phyloP scores from a whole-genome alignment of 2,329 filamentous ascomycete genomes.

The Clarireedia paspali region DNA sequence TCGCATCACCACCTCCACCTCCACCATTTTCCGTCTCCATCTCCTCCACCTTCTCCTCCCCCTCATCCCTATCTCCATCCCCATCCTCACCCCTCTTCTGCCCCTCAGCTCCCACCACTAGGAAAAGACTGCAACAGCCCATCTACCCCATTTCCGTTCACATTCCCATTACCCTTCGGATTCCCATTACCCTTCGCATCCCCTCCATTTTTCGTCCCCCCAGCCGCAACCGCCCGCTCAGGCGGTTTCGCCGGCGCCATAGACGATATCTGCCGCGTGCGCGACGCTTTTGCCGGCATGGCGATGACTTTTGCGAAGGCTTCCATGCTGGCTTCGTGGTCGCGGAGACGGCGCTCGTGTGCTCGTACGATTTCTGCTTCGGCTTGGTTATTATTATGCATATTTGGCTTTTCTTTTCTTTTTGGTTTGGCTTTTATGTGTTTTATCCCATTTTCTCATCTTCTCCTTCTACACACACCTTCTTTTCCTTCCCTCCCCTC shows the following conservation, averaged over 20 bases:
- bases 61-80: too few relatives aligned
- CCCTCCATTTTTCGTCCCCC: background rate
- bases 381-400: background rate
- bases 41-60: too few relatives aligned
- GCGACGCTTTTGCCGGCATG: slow-evolving; percentile 23
- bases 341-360: slow-evolving; percentile 17
- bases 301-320: slow-evolving; percentile 29
- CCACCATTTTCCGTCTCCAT: too few relatives aligned
- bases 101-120: background rate
- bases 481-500: background rate
- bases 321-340: slow-evolving; percentile 26
- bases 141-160: too few relatives aligned
- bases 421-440: too few relatives aligned
- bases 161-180: background rate
- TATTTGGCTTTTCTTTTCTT: too few relatives aligned
- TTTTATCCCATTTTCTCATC: too few relatives aligned
- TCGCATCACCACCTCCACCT: too few relatives aligned
- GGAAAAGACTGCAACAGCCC: background rate
- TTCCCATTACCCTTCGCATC: background rate
- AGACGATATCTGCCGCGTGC: slow-evolving; percentile 22
- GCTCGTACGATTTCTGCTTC: slow-evolving; percentile 15
- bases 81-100: too few relatives aligned
- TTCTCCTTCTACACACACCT: background rate
- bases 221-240: background rate
- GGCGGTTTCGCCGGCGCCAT: slow-evolving; percentile 10